Evolutionary conservation across 2,329 filamentous ascomycete species (phyloP).

Genomic region (Diplocarpon rosae): DNA sequence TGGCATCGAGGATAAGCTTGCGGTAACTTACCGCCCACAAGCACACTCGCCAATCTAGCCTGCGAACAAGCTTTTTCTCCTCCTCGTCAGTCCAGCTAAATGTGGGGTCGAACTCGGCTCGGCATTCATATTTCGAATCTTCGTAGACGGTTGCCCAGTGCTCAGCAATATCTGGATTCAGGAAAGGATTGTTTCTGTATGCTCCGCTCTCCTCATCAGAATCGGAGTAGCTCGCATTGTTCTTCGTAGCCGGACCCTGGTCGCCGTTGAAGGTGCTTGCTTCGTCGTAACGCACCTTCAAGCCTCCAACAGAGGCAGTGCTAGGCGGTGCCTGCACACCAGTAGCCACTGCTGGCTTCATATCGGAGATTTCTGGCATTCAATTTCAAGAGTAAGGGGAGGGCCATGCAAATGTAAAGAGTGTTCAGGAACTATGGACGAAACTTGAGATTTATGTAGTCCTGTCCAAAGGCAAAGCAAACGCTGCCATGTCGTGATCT

Average conservation of each 20-base stretch:
- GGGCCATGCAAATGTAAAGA: too few species aligned
- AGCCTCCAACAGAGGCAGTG: neutral
- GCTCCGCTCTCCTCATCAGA: conserved; percentile 12
- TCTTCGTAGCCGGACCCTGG: conserved; percentile 6
- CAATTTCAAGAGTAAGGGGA: too few species aligned
- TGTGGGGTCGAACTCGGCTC: conserved; percentile 18
- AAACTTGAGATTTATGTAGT: neutral
- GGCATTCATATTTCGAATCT: conserved; percentile 22
- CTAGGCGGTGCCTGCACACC: neutral
- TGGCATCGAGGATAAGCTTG: too few species aligned
- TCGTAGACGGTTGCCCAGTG: conserved; percentile 19
- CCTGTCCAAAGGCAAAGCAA: neutral
- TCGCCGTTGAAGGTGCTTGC: conserved; percentile 11
- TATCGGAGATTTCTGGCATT: too few species aligned
- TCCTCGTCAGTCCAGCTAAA: conserved; percentile 21
- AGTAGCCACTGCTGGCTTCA: too few species aligned
- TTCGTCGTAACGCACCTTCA: conserved; percentile 10
- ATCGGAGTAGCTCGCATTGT: neutral
- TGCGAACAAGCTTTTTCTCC: conserved; percentile 20
- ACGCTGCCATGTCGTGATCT: neutral
- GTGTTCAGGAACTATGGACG: neutral
- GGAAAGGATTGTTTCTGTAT: conserved; percentile 15
- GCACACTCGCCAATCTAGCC: conserved; percentile 18
- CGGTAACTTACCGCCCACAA: conserved; percentile 14
- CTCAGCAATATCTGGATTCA: conserved; percentile 20